These are phyloP conservation scores for Psidium friedrichsthalianum DNA, from an alignment of 345 rosid genomes.

Conservation along the genomic window DNA sequence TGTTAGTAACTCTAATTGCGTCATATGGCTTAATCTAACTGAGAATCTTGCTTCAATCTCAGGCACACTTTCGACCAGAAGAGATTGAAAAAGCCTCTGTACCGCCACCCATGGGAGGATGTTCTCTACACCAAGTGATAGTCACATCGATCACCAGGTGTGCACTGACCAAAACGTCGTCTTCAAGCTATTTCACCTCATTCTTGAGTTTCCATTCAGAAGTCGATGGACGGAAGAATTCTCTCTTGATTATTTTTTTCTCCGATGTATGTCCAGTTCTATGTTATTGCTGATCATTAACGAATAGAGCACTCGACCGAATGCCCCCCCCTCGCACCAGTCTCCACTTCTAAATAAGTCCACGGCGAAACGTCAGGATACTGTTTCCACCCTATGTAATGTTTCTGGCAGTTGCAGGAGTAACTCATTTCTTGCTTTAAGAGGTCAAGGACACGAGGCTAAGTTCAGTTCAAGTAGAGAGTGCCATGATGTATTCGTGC, in stretches of 20 bases:
- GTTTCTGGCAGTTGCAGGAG: neutral
- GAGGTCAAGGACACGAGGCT: neutral
- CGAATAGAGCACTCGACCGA: neutral
- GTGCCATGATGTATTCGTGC: neutral
- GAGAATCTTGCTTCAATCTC: neutral
- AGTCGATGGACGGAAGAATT: neutral
- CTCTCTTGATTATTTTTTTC: neutral
- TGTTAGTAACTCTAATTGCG: neutral
- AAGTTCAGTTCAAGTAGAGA: neutral
- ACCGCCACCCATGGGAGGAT: slow-evolving; percentile 98
- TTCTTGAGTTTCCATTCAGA: neutral
- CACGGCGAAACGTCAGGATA: too few relatives aligned
- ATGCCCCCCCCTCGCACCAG: too few relatives aligned
- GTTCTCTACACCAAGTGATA: slow-evolving; percentile 91
- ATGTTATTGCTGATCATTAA: neutral
- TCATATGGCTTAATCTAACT: neutral
- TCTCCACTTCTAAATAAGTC: too few relatives aligned
- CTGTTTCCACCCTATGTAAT: neutral
- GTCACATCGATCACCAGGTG: neutral
- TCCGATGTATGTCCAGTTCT: neutral
- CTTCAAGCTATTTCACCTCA: neutral
- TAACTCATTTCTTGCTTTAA: neutral
- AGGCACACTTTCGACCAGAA: slow-evolving; percentile 97
- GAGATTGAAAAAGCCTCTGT: slow-evolving; percentile 94
- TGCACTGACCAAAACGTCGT: neutral